Percentiles rank a stretch among this genome's conserved stretches.
phyloP scores from a whole-genome alignment of 140 eudicot genomes.

The Cichorium intybus region DNA sequence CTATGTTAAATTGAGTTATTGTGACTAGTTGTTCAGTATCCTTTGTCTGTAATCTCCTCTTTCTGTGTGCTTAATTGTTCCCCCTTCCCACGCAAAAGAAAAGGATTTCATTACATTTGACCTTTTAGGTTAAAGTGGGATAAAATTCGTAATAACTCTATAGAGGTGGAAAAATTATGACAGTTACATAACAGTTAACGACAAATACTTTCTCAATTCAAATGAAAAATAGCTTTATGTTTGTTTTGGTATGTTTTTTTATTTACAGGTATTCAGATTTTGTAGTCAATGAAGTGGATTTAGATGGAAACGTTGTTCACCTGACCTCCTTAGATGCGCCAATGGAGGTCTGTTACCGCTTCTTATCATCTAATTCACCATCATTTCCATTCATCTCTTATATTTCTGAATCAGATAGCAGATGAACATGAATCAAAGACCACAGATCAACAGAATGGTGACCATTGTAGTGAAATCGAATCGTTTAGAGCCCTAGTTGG shows the following conservation, averaged over 20 bases:
- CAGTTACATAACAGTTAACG: neutral
- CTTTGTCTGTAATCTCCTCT: neutral
- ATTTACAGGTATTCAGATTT: conserved; percentile 83
- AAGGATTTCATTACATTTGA: neutral
- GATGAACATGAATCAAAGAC: conserved; percentile 53
- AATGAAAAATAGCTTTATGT: neutral
- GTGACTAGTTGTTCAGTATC: neutral
- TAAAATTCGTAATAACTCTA: neutral
- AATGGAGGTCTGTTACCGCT: conserved; percentile 44
- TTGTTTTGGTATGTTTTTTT: conserved; percentile 5
- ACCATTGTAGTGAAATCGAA: conserved; percentile 57
- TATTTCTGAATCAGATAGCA: conserved; percentile 37
- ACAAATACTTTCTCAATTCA: neutral
- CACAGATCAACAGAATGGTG: conserved; percentile 44
- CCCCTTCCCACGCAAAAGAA: neutral
- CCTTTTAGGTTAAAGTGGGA: neutral
- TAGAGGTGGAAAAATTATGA: neutral
- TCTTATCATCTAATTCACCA: neutral
- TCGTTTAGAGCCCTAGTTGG: conserved; percentile 79
- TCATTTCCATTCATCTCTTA: neutral
- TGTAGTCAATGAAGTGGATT: conserved; percentile 89
- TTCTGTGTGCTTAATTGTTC: neutral
- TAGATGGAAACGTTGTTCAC: conserved; percentile 82
- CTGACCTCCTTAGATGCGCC: conserved; percentile 74
- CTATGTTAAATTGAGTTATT: neutral